Percentiles rank a stretch among this genome's conserved stretches.
Evolutionary conservation across 805 yeast species (phyloP).

Genomic region (Groenewaldozyma salmanticensis): DNA sequence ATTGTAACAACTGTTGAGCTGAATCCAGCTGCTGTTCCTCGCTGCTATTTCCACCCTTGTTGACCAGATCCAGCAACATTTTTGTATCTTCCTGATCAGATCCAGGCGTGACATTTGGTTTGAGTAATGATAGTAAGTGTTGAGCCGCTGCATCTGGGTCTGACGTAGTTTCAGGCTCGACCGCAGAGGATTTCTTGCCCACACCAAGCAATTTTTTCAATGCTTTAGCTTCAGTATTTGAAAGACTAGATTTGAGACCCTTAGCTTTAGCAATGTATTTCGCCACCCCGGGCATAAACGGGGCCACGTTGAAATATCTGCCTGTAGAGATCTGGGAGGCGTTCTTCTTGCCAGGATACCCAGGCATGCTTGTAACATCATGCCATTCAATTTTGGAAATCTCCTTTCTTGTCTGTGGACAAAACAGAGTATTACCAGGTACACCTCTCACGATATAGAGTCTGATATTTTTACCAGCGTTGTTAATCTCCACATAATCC

Average conservation of each 20-base stretch:
- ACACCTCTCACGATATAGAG: constrained; percentile 70
- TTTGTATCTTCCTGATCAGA: constrained; percentile 16
- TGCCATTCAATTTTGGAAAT: constrained; percentile 71
- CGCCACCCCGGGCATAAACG: constrained; percentile 27
- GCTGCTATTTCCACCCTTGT: constrained; percentile 12
- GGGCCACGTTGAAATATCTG: constrained; percentile 28
- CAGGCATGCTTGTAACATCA: constrained; percentile 24
- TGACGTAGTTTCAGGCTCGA: constrained; percentile 10
- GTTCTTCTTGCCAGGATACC: constrained; percentile 16
- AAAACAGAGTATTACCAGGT: constrained; percentile 65
- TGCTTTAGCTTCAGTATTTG: constrained; percentile 22
- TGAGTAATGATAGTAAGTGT: constrained; percentile 11
- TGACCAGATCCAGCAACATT: constrained; percentile 19
- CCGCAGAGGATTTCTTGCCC: constrained; percentile 9
- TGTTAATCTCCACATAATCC: constrained; percentile 71
- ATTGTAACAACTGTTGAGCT: constrained; percentile 24
- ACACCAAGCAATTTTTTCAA: constrained; percentile 25
- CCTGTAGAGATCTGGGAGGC: constrained; percentile 3
- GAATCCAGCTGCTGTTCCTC: constrained; percentile 18
- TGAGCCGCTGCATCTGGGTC: constrained; percentile 15
- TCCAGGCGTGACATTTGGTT: constrained; percentile 6
- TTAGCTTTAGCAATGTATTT: constrained; percentile 23
- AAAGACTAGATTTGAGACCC: constrained; percentile 22
- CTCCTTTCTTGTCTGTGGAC: constrained; percentile 80
- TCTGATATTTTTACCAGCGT: constrained; percentile 75